Evolutionary conservation across 2,329 filamentous ascomycete species (phyloP).

Genomic region (Ceratocystis colombiana): DNA sequence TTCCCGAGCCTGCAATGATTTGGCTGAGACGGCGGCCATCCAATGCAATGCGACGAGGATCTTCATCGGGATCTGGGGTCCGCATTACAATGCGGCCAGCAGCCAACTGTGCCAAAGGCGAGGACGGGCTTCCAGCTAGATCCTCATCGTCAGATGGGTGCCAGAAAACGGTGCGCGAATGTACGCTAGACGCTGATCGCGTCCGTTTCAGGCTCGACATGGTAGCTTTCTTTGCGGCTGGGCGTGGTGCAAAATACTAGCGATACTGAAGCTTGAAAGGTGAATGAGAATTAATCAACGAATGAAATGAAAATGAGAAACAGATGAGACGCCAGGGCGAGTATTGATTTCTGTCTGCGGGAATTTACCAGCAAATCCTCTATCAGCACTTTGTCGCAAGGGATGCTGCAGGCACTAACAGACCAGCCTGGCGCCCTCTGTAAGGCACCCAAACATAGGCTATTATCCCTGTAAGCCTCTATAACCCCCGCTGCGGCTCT

Average conservation of each 20-base stretch:
- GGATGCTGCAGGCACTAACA: neutral
- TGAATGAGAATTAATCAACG: neutral
- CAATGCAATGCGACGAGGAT: slow-evolving; percentile 37
- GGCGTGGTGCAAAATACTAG: neutral
- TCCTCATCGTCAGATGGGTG: slow-evolving; percentile 26
- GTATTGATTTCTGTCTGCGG: neutral
- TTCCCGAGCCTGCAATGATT: slow-evolving; percentile 56
- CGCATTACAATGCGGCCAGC: slow-evolving; percentile 22
- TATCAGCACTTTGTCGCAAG: neutral
- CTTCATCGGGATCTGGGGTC: slow-evolving; percentile 35
- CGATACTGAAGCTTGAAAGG: neutral
- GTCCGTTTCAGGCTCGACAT: slow-evolving; percentile 35
- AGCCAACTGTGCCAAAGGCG: slow-evolving; percentile 21
- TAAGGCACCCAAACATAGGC: no score
- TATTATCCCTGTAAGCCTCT: neutral
- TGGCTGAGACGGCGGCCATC: slow-evolving; percentile 51
- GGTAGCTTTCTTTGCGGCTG: neutral
- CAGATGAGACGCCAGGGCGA: neutral
- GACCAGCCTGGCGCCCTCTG: neutral
- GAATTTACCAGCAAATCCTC: neutral
- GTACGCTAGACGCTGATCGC: slow-evolving; percentile 33
- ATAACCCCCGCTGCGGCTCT: neutral
- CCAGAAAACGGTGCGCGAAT: slow-evolving; percentile 25
- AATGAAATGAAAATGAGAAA: slow-evolving; percentile 8
- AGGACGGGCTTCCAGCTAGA: slow-evolving; percentile 11